These are phyloP conservation scores for Bacidia rubella DNA, from an alignment of 495 filamentous ascomycete genomes.

Conservation along the genomic window DNA sequence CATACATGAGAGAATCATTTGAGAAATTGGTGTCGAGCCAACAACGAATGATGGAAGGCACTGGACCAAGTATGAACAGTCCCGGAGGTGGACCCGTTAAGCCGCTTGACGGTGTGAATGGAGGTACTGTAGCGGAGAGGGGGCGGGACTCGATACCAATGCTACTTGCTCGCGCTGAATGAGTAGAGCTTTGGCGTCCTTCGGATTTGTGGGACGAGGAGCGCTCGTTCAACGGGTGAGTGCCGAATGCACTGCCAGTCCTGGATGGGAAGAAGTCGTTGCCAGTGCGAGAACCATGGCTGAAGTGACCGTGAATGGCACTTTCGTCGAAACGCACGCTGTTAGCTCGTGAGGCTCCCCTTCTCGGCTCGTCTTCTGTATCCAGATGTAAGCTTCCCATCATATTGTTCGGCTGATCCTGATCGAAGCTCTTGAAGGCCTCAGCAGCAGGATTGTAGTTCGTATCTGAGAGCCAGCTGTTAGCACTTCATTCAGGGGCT, in stretches of 20 bases:
- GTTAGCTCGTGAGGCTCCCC: slow-evolving; percentile 86
- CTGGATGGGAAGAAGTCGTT: slow-evolving; percentile 66
- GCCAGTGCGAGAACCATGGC: slow-evolving; percentile 64
- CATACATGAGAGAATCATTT: slow-evolving; percentile 75
- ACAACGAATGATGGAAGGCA: slow-evolving; percentile 88
- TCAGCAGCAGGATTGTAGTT: slow-evolving; percentile 60
- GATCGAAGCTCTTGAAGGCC: slow-evolving; percentile 74
- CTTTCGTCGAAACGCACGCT: slow-evolving; percentile 99
- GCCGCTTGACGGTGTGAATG: slow-evolving; percentile 51
- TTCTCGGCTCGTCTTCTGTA: slow-evolving; percentile 77
- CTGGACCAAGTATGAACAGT: slow-evolving; percentile 67
- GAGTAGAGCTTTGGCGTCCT: slow-evolving; percentile 80
- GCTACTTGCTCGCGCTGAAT: slow-evolving; percentile 69
- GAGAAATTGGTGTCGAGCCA: slow-evolving; percentile 84
- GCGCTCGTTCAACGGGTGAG: slow-evolving; percentile 74
- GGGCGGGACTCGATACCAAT: slow-evolving; percentile 65
- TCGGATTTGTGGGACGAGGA: slow-evolving; percentile 91
- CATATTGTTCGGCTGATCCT: slow-evolving; percentile 56
- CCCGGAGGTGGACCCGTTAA: slow-evolving; percentile 70
- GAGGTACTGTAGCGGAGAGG: slow-evolving; percentile 48
- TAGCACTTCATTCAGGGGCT: slow-evolving; percentile 5
- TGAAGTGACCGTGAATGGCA: slow-evolving; percentile 81
- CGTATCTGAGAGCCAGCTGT: slow-evolving; percentile 40
- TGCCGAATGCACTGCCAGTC: slow-evolving; percentile 68
- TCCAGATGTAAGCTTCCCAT: slow-evolving; percentile 68